Conservation (phyloP, 768 basidiomycete species). For the Podaxis sp. region DNA sequence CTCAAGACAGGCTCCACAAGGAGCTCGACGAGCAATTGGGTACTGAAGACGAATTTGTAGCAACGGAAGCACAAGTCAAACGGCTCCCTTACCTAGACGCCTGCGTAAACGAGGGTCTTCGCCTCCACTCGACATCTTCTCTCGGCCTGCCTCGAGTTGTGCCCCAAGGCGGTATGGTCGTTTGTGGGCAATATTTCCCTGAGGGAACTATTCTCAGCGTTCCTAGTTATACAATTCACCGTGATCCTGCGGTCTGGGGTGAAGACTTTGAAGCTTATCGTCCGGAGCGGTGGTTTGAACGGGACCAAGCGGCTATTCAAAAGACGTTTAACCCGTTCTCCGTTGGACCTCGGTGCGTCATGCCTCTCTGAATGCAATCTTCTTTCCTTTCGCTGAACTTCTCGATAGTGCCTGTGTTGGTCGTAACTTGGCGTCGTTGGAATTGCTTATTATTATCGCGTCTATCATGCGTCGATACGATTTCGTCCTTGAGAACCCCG, state of each 20-base stretch:
- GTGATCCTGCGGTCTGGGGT: constrained; percentile 73
- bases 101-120: constrained; percentile 82
- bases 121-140: constrained; percentile 81
- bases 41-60: constrained; percentile 55
- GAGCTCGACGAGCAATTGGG: constrained; percentile 69
- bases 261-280: constrained; percentile 69
- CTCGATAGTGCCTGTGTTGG: constrained; percentile 74
- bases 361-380: neutral
- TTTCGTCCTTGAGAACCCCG: constrained; percentile 62
- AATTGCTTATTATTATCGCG: constrained; percentile 78
- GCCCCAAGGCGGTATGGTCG: constrained; percentile 69
- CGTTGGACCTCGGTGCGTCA: constrained; percentile 67
- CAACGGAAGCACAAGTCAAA: constrained; percentile 69
- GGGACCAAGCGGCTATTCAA: constrained; percentile 56
- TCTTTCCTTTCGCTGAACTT: constrained; percentile 11
- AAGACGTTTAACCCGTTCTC: constrained; percentile 86
- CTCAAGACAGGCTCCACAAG: constrained; percentile 68
- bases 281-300: constrained; percentile 86
- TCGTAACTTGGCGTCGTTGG: constrained; percentile 76
- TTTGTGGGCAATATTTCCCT: constrained; percentile 60
- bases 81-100: constrained; percentile 78
- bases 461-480: constrained; percentile 77
- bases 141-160: constrained; percentile 81
- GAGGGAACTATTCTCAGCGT: constrained; percentile 76
- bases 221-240: constrained; percentile 82